Percentiles rank a stretch among this genome's conserved stretches.
These are phyloP conservation scores for Boletus reticulatus DNA, from an alignment of 768 basidiomycete genomes.

Conservation along the genomic window DNA sequence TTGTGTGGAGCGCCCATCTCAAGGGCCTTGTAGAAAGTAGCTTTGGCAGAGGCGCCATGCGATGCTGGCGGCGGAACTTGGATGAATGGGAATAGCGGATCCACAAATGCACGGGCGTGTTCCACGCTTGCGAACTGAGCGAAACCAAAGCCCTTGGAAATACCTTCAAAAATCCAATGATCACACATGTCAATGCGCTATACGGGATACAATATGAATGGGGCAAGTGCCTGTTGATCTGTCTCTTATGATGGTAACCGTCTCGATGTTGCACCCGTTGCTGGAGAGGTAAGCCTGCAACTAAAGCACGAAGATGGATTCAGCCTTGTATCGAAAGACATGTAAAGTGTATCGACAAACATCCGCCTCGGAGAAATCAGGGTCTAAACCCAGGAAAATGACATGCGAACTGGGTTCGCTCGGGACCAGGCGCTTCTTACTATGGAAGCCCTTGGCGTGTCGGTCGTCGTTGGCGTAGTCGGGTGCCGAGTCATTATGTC, in stretches of 20 bases:
- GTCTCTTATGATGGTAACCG: conserved; percentile 94
- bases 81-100: conserved; percentile 87
- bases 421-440: conserved; percentile 76
- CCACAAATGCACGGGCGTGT: conserved; percentile 88
- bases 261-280: conserved; percentile 74
- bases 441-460: conserved; percentile 37
- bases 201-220: conserved; percentile 66
- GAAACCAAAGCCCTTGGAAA: conserved; percentile 95
- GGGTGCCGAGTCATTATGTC: conserved; percentile 36
- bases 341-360: conserved; percentile 53
- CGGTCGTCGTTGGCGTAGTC: conserved; percentile 55
- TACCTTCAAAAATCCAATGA: conserved; percentile 75
- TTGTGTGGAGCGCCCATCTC: conserved; percentile 69
- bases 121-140: conserved; percentile 87
- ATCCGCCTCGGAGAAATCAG: conserved; percentile 90
- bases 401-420: conserved; percentile 91
- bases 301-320: conserved; percentile 45
- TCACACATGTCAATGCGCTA: conserved; percentile 73
- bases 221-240: conserved; percentile 93
- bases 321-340: conserved; percentile 36
- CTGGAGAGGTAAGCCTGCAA: conserved; percentile 75
- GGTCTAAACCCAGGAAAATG: conserved; percentile 92
- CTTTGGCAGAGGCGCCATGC: conserved; percentile 75
- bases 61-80: conserved; percentile 90
- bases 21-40: conserved; percentile 70